Conservation (phyloP, 192 early-diverging fungal genomes). For the Chytriomyces sp. region DNA sequence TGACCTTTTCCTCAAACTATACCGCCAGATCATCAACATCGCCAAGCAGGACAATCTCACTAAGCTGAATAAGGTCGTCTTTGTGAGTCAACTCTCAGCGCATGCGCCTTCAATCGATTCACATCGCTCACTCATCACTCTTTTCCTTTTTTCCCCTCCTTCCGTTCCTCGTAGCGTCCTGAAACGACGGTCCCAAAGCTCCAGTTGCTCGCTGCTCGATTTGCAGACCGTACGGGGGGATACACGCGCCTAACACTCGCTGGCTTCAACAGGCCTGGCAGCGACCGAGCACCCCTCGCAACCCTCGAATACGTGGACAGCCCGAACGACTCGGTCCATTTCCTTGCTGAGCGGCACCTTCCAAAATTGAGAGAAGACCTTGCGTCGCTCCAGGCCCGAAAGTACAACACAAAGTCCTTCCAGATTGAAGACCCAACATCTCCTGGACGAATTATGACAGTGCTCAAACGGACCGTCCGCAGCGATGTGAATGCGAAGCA, state of each 20-base stretch:
- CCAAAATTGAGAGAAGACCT: conserved; percentile 37
- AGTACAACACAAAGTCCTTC: conserved; percentile 38
- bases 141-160: neutral
- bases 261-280: conserved; percentile 65
- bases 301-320: conserved; percentile 90
- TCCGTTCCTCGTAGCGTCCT: conserved; percentile 57
- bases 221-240: conserved; percentile 73
- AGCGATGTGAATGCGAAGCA: conserved; percentile 37
- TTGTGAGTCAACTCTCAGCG: conserved; percentile 26
- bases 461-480: conserved; percentile 17
- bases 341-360: conserved; percentile 33
- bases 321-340: conserved; percentile 66
- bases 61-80: conserved; percentile 32
- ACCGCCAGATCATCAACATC: conserved; percentile 73
- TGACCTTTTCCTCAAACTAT: conserved; percentile 2
- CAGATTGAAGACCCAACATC: conserved; percentile 44
- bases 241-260: conserved; percentile 86
- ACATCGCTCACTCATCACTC: neutral
- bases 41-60: conserved; percentile 60
- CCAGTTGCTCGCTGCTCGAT: conserved; percentile 81
- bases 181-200: conserved; percentile 77
- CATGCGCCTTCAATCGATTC: neutral
- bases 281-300: conserved; percentile 86
- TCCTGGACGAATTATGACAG: conserved; percentile 18
- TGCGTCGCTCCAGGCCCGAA: conserved; percentile 21